Evolutionary conservation across 73 alveolate genomes (phyloP), one percentile per base, ranked within the genome.

Genomic region (Paramecium pentaurelia): DNA sequence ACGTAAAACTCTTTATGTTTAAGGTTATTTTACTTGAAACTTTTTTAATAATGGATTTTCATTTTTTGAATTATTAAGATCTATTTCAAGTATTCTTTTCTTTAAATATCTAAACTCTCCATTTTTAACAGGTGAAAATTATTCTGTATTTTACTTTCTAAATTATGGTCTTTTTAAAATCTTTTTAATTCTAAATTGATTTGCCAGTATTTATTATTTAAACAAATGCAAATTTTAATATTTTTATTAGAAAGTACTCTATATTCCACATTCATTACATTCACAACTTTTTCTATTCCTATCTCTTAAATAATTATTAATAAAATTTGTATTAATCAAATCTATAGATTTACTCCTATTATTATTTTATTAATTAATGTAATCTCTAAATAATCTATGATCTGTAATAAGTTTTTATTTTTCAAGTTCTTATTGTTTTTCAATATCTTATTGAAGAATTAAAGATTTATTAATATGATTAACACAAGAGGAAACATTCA

Each of bases 401-500:
- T 64, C 3, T 1, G 1, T 25, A 18, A 54, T 54, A 54, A 6
- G 18, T 5, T n/a, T 18, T 14, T n/a, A 18, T 16, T n/a, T 18
- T 54, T 54, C 70, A 6, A 64, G 84, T 64, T 64, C 84, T 28
- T 34, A 34, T 64, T 64, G 9, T 5, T 10, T 64, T 64, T 64
- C 51, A 12, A 32, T 28, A 27, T 64, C 30, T 64, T 64, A 9
- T 64, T 64, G 22, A 1, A 64, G 84, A 32, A 64, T 64, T 28
- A 64, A 64, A 28, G 18, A 25, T 12, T 64, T 27, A 4, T 64
- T 28, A 11, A 64, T 64, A 34, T 64, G 28, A 27, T 64, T 64
- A 2, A 64, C 84, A 64, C 84, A 64, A 28, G 84, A 25, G 20
- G 84, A 64, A n/a, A 64, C 84, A 64, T 64, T 64, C 84, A 64